These are phyloP conservation scores for Penicillium atrosanguineum DNA, from an alignment of 495 filamentous ascomycete species.

Conservation along the genomic window DNA sequence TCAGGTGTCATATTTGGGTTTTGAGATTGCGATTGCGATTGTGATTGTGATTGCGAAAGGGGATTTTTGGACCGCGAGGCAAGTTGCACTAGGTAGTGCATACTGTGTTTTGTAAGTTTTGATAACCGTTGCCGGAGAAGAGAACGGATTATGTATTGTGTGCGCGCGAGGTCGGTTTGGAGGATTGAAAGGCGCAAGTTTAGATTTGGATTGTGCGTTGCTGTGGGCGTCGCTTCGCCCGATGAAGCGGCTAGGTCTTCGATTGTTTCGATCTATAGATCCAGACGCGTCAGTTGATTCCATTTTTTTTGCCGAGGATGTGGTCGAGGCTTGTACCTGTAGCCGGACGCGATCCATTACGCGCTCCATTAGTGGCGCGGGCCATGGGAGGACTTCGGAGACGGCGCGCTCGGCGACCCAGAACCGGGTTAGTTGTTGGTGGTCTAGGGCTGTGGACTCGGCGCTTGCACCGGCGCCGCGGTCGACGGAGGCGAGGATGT, in stretches of 20 bases:
- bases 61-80: slow-evolving; percentile 60
- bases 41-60: slow-evolving; percentile 45
- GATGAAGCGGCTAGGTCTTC: slow-evolving; percentile 64
- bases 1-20: slow-evolving; percentile 25
- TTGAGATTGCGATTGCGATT: slow-evolving; percentile 42
- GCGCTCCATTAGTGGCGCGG: slow-evolving; percentile 66
- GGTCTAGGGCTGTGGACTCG: slow-evolving; percentile 64
- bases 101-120: slow-evolving; percentile 56
- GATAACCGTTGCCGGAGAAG: slow-evolving; percentile 80
- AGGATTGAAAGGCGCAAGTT: slow-evolving; percentile 93
- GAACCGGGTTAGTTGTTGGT: slow-evolving; percentile 83
- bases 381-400: slow-evolving; percentile 77
- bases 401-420: slow-evolving; percentile 91
- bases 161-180: slow-evolving; percentile 92
- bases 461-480: slow-evolving; percentile 52
- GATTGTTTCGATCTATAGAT: slow-evolving; percentile 61
- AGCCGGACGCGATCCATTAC: slow-evolving; percentile 69
- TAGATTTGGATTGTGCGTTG: slow-evolving; percentile 71
- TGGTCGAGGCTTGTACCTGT: slow-evolving; percentile 45
- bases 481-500: slow-evolving; percentile 82
- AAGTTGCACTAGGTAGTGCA: slow-evolving; percentile 41
- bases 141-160: slow-evolving; percentile 85
- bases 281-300: neutral
- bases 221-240: slow-evolving; percentile 33
- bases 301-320: neutral